phyloP scores from a whole-genome alignment of 495 filamentous ascomycete species.

The Bryoglossum gracile region DNA sequence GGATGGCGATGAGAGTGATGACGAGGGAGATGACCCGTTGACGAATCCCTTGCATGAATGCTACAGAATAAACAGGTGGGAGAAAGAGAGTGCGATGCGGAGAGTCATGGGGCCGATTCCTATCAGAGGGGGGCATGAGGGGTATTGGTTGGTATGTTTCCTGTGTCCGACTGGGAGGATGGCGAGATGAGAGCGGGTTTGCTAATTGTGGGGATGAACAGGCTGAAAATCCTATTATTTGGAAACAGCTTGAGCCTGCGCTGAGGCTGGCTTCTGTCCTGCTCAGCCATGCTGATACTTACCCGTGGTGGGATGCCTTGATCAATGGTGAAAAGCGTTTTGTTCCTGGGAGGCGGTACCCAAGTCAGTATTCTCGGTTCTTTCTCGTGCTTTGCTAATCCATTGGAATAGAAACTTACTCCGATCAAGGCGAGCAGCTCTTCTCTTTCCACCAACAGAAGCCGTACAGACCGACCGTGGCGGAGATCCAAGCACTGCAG shows the following conservation, averaged over 20 bases:
- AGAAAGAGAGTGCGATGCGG: neutral
- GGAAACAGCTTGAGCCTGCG: neutral
- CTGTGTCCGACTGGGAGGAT: neutral
- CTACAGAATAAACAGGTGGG: constrained; percentile 1
- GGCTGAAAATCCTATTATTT: constrained; percentile 3
- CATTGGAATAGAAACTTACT: neutral
- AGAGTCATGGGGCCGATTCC: neutral
- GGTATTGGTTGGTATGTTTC: constrained; percentile 8
- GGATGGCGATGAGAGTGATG: no score
- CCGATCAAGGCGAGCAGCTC: neutral
- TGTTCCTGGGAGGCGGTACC: no score
- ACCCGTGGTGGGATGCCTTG: neutral
- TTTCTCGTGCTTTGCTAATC: no score
- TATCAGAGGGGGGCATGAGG: neutral
- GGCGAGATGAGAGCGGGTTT: neutral
- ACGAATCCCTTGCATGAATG: constrained; percentile 1
- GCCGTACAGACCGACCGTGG: neutral
- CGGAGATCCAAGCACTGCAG: neutral
- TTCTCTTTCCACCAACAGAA: neutral
- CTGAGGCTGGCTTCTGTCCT: neutral
- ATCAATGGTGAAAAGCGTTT: no score
- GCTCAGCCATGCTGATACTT: neutral
- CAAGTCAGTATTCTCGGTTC: no score
- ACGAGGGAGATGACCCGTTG: neutral
- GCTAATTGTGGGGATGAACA: neutral